Evolutionary conservation across 1,139 yeast genomes (phyloP), one percentile per base, ranked within the genome.

Genomic region (Pichia sp.): DNA sequence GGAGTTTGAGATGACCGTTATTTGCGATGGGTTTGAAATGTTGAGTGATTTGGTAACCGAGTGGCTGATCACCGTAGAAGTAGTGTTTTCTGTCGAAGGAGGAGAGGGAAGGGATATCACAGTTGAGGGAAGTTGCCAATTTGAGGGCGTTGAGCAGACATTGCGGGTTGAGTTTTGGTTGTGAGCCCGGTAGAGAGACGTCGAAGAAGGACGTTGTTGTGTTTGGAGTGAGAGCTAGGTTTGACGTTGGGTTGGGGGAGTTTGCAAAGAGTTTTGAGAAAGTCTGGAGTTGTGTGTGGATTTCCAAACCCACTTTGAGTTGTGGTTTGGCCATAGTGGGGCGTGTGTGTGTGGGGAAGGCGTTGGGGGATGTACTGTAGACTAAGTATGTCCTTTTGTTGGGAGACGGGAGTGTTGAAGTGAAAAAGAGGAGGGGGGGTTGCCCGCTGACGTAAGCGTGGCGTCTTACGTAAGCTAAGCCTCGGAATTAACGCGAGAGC

Each of bases 11-110:
- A 19, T 52, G 55, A 0, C 99, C 99, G 42, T 77, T 71, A 34
- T 65, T 71, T 1, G 97, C 96, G 42, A 87, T 71, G 1, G 99
- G 98, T 40, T 76, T 75, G 62, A 78, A 89, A 60, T 81, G 87
- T 67, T 93, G 99, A 0, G 99, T 93, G 47, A 93, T 84, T 63
- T 93, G 99, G 65, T 90, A 93, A 0, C 99, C 99, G 45, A 87
- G 69, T 0, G 99, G 99, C 65, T 93, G 98, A 65, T 93, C 99
- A 1, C 94, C 94, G 63, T 93, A 93, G 65, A 93, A 91, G 65
- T 93, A 93, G 65, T 93, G 99, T 64, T 93, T 93, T 53, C 99
- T 71, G 62, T 93, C 99, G 64, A 93, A 93, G 2, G 83, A 70
- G 0, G 93, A 85, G 11, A 63, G 57, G 0, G 67, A 54, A 51